Percentiles rank a stretch among this genome's conserved stretches.
Evolutionary conservation across 2,329 filamentous ascomycete genomes (phyloP).

Genomic region (Ceratocystis lukuohia): DNA sequence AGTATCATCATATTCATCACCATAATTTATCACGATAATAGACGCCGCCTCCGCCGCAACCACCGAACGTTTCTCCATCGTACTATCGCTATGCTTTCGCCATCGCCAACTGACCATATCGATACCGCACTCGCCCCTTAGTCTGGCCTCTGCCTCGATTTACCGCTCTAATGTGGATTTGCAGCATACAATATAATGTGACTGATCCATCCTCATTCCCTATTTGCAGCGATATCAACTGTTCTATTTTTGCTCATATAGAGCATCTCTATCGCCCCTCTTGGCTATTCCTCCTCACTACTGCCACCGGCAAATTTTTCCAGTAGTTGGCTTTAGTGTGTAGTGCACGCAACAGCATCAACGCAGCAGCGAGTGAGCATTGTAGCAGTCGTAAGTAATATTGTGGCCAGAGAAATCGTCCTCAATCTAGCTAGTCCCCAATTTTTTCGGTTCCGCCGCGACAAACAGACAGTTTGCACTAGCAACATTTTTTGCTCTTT

Average conservation of each 20-base stretch:
- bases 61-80: not conserved
- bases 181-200: not conserved
- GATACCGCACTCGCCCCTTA: not conserved
- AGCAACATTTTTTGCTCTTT: conserved; percentile 4
- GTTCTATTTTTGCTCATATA: conserved; percentile 7
- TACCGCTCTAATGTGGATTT: not conserved
- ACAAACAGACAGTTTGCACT: not conserved
- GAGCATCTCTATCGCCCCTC: not conserved
- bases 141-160: not conserved
- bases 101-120: not conserved
- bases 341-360: no score
- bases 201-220: not conserved
- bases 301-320: not conserved
- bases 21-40: not conserved
- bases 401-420: not conserved
- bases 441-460: conserved; percentile 9
- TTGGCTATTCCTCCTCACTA: not conserved
- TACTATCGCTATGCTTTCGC: not conserved
- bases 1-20: not conserved
- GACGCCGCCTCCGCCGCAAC: not conserved
- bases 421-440: not conserved
- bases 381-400: not conserved
- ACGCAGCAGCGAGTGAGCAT: not conserved
- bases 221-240: not conserved
- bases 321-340: not conserved